Base-by-base conservation (phyloP, 495 filamentous ascomycete genomes). In the Symbiotaphrina buchneri region DNA sequence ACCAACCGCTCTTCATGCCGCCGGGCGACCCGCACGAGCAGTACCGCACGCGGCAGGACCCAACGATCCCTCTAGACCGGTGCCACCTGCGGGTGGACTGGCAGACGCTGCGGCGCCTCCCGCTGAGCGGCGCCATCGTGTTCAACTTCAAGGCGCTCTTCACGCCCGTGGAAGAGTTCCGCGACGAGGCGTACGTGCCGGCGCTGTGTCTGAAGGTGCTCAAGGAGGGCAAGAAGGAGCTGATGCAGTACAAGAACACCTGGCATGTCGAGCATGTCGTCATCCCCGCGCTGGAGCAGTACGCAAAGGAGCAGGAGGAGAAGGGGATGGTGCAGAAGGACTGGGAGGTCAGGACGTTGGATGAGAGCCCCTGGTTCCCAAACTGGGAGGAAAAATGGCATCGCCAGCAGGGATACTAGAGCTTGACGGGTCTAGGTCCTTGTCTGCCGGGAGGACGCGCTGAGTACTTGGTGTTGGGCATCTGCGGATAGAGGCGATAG, bases 61-160 rank as follows among this genome's bases (percentile, higher is more conserved):
- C 62, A 1, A 42, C 56, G 5, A 48, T 87, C 4, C 47, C 43
- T 5, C 41, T 73, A n/a, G 55, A 61, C 0, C 65, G 77, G 15
- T 58, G 74, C 39, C 50, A 72, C 34, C 60, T 93, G 10, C 67
- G 83, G n/a, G 81, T 87, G 2, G 83, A 93, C 46, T 87, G 81
- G 78, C 83, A 93, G 50, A 93, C 83, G 0, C 59, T 93, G 11
- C 68, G 83, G 8, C 64, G 83, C 17, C 54, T 92, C 1, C 83
- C 83, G 2, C 49, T 93, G 3, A 76, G 71, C 0, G 78, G 63
- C 0, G 70, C 61, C 0, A 52, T 93, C 6, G 63, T 80, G 2
- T 92, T 93, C 52, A 93, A 92, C 45, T 93, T 84, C 65, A 92
- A 87, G 45, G 83, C 73, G 0, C 47, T 91, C 0, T 92, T 93